A percentile compares a stretch with the other conserved stretches of the same genome.
These are phyloP conservation scores for Russula griseocarnosa DNA, from an alignment of 768 basidiomycete genomes.

Conservation along the genomic window DNA sequence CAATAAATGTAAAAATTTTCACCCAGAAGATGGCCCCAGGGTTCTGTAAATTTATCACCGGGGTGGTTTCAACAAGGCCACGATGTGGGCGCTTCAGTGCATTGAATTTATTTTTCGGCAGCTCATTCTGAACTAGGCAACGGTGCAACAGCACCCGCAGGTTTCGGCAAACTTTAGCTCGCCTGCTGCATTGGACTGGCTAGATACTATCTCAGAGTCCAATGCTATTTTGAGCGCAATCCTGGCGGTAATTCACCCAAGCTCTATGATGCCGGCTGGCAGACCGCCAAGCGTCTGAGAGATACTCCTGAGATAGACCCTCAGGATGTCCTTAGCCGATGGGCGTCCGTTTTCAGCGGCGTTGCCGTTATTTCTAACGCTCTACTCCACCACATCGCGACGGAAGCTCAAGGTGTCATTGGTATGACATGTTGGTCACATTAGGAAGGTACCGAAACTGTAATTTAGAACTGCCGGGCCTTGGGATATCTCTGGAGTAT, in stretches of 20 bases:
- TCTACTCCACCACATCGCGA: not conserved
- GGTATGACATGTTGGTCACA: not conserved
- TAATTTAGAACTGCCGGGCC: not conserved
- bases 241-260: not conserved
- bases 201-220: not conserved
- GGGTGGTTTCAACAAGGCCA: not conserved
- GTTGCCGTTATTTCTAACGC: not conserved
- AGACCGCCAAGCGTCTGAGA: not conserved
- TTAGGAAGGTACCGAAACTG: not conserved
- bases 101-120: not conserved
- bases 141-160: not conserved
- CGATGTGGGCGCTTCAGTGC: not conserved
- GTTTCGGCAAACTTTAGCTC: not conserved
- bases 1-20: not conserved
- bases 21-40: no score
- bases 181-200: not conserved
- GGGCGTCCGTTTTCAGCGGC: not conserved
- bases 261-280: not conserved
- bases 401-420: not conserved
- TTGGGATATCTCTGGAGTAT: not conserved
- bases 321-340: not conserved
- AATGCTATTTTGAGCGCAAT: not conserved
- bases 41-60: not conserved
- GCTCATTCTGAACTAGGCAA: not conserved
- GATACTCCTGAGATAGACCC: not conserved